Conservation (phyloP, 192 early-diverging fungal genomes). For the Coemansia aciculifera region DNA sequence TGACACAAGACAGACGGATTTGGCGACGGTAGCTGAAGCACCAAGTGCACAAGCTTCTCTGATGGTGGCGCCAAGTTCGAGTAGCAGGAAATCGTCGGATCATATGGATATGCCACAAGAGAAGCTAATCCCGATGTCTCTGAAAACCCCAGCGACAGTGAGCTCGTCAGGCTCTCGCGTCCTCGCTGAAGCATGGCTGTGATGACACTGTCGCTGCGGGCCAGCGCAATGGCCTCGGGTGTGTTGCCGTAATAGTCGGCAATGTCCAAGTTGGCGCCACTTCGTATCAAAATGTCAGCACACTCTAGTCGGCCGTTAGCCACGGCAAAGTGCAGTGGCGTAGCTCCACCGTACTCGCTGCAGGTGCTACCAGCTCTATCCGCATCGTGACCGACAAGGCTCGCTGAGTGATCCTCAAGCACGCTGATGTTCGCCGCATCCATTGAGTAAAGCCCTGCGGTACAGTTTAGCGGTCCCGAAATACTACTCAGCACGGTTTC, state of each 20-base stretch:
- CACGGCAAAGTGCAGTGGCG: conserved; percentile 81
- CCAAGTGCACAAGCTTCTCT: neutral
- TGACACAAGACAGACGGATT: conserved; percentile 25
- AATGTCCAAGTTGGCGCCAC: conserved; percentile 62
- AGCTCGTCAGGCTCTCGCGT: conserved; percentile 4
- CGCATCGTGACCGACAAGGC: neutral
- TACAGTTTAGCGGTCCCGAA: conserved; percentile 35
- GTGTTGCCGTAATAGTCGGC: conserved; percentile 59
- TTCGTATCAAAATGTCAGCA: conserved; percentile 61
- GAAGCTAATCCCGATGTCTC: neutral
- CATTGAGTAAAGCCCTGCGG: conserved; percentile 39
- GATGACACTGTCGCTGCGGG: conserved; percentile 19
- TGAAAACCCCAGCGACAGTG: neutral
- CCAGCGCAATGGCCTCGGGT: conserved; percentile 33
- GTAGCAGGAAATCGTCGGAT: neutral
- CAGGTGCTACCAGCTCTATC: conserved; percentile 5
- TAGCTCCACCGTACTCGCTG: conserved; percentile 58
- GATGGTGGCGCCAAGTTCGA: neutral
- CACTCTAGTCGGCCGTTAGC: conserved; percentile 69
- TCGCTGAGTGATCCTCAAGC: neutral
- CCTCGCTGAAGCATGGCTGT: neutral
- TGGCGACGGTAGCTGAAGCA: conserved; percentile 43
- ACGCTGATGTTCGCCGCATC: conserved; percentile 3
- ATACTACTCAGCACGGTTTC: conserved; percentile 14
- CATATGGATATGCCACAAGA: conserved; percentile 8